phyloP scores from a whole-genome alignment of 2,329 filamentous ascomycete genomes.

The Periglandula ipomoeae region DNA sequence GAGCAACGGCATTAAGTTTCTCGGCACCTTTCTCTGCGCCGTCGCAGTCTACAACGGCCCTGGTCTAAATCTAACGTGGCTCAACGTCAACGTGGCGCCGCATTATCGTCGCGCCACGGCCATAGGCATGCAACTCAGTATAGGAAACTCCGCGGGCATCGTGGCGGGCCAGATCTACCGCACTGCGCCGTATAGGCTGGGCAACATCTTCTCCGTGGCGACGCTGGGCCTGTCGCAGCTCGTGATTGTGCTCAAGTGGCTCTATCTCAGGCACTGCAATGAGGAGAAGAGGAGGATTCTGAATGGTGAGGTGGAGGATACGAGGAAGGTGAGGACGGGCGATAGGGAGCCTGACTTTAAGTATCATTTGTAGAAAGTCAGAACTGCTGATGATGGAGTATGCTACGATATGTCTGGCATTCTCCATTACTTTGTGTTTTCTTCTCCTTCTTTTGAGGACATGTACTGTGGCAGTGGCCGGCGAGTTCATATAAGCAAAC shows the following conservation, averaged over 20 bases:
- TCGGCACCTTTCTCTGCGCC: conserved; percentile 38
- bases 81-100: conserved; percentile 35
- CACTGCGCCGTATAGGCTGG: conserved; percentile 22
- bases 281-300: conserved; percentile 27
- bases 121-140: conserved; percentile 35
- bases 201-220: conserved; percentile 18
- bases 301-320: conserved; percentile 33
- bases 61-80: conserved; percentile 38
- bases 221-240: conserved; percentile 22
- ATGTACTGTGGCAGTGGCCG: no score
- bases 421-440: no score
- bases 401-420: no score
- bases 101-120: conserved; percentile 37
- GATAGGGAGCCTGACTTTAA: conserved; percentile 38
- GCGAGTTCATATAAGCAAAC: no score
- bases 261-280: conserved; percentile 34
- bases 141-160: conserved; percentile 37
- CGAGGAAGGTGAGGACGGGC: conserved; percentile 33
- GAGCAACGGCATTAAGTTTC: conserved; percentile 38
- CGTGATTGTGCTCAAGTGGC: conserved; percentile 28
- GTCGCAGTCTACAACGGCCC: conserved; percentile 37
- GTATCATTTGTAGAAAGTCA: conserved; percentile 26
- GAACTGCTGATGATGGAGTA: neutral
- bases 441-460: no score
- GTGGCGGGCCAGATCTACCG: conserved; percentile 30